These are phyloP conservation scores for Agrostemma githago DNA, from an alignment of 148 eudicot species.

Conservation along the genomic window DNA sequence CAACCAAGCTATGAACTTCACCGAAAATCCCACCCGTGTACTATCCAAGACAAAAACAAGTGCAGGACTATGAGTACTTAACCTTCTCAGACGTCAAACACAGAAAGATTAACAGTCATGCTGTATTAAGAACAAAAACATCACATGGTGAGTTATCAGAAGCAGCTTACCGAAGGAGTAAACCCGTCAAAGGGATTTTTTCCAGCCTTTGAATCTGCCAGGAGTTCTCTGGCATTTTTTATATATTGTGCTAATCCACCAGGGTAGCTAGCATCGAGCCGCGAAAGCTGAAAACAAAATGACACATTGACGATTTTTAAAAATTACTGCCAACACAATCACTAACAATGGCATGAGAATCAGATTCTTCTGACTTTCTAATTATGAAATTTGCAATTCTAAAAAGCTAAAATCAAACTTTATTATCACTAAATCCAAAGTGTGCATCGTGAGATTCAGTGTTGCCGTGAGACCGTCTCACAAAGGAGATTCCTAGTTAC, in stretches of 20 bases:
- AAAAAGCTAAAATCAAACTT: too few relatives aligned
- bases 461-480: too few relatives aligned
- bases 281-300: constrained; percentile 49
- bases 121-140: not conserved
- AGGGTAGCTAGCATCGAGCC: constrained; percentile 76
- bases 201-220: constrained; percentile 89
- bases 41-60: not conserved
- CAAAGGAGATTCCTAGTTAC: too few relatives aligned
- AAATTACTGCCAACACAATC: not conserved
- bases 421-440: too few relatives aligned
- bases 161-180: constrained; percentile 77
- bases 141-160: not conserved
- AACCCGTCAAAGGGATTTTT: constrained; percentile 94
- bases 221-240: constrained; percentile 70
- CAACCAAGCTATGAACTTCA: not conserved
- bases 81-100: not conserved
- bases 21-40: not conserved
- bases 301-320: constrained; percentile 7
- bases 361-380: not conserved
- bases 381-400: too few relatives aligned
- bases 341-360: not conserved
- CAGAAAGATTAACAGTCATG: not conserved
- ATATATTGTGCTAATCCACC: constrained; percentile 81
- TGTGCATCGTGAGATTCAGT: too few relatives aligned
- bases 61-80: not conserved